These are phyloP conservation scores for Penstemon newberryi DNA, from an alignment of 257 asterid genomes.

Conservation along the genomic window DNA sequence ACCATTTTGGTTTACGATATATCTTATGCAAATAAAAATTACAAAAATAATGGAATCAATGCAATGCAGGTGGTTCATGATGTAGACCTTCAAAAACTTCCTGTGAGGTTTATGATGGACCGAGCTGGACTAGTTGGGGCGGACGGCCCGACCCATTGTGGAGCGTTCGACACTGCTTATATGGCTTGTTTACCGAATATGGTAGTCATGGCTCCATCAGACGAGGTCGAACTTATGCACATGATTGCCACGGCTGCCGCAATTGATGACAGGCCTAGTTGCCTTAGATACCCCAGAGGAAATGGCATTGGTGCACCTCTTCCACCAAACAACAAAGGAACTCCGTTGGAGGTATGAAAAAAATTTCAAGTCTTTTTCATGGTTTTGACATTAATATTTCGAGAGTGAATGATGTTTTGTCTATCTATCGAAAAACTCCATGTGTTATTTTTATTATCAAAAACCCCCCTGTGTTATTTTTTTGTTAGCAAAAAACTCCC, in stretches of 20 bases:
- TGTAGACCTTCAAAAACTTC: conserved; percentile 70
- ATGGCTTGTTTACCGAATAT: conserved; percentile 80
- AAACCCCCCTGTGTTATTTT: too few relatives aligned
- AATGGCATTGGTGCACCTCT: conserved; percentile 58
- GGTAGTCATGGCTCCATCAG: conserved; percentile 84
- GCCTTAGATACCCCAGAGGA: conserved; percentile 74
- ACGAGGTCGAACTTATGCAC: conserved; percentile 71
- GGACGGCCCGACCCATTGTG: conserved; percentile 75
- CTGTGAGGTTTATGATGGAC: conserved; percentile 68
- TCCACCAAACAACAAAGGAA: conserved; percentile 58
- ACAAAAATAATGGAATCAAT: background rate
- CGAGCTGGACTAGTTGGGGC: conserved; percentile 78
- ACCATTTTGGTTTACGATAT: too few relatives aligned
- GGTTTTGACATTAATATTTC: background rate
- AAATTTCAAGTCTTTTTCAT: background rate
- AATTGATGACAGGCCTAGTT: conserved; percentile 65
- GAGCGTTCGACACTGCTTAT: conserved; percentile 65
- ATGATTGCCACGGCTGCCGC: conserved; percentile 68
- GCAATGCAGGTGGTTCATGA: conserved; percentile 60
- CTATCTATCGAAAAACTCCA: too few relatives aligned
- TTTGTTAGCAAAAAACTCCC: too few relatives aligned
- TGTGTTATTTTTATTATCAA: too few relatives aligned
- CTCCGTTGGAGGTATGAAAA: conserved; percentile 48
- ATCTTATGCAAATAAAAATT: too few relatives aligned
- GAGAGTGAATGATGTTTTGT: background rate